Evolutionary conservation across 23 red algal genomes (phyloP).

Genomic region (Pyropia yezoensis): DNA sequence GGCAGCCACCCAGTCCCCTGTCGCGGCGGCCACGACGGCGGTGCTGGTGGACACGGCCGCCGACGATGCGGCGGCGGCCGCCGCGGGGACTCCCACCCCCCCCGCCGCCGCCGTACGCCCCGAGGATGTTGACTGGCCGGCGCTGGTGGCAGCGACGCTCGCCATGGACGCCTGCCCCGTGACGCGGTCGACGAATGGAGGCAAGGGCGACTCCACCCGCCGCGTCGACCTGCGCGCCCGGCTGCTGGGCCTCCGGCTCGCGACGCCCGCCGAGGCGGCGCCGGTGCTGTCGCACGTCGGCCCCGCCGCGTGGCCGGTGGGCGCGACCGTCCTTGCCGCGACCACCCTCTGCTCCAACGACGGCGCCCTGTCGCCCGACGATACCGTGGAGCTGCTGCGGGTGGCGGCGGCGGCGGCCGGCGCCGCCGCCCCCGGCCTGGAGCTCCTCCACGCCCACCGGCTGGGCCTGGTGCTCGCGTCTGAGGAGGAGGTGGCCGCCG

Average conservation of each 20-base stretch:
- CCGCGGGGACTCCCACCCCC: not conserved
- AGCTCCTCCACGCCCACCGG: conserved; percentile 41
- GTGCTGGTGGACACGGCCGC: not conserved
- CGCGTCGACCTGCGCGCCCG: conserved; percentile 24
- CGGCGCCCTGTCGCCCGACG: conserved; percentile 37
- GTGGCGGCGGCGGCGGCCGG: conserved; percentile 10
- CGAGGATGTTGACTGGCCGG: not conserved
- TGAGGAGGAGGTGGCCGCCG: too few species aligned
- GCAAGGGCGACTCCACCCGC: conserved; percentile 18
- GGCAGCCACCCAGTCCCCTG: too few species aligned
- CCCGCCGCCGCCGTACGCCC: too few species aligned
- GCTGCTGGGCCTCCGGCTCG: conserved; percentile 20
- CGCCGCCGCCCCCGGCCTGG: not conserved
- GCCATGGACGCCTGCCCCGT: too few species aligned
- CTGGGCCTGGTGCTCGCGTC: not conserved
- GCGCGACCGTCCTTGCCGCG: conserved; percentile 11
- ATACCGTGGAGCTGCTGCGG: conserved; percentile 20
- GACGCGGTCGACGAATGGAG: not conserved
- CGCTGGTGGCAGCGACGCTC: not conserved
- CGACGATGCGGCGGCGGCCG: too few species aligned
- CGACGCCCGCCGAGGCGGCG: conserved; percentile 25
- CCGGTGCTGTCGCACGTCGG: conserved; percentile 58
- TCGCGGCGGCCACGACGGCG: not conserved
- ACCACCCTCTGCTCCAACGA: conserved; percentile 18
- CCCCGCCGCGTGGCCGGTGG: conserved; percentile 12